Evolutionary conservation across 345 rosid species (phyloP), one percentile per base, ranked within the genome.

Genomic region (Psidium friedrichsthalianum): DNA sequence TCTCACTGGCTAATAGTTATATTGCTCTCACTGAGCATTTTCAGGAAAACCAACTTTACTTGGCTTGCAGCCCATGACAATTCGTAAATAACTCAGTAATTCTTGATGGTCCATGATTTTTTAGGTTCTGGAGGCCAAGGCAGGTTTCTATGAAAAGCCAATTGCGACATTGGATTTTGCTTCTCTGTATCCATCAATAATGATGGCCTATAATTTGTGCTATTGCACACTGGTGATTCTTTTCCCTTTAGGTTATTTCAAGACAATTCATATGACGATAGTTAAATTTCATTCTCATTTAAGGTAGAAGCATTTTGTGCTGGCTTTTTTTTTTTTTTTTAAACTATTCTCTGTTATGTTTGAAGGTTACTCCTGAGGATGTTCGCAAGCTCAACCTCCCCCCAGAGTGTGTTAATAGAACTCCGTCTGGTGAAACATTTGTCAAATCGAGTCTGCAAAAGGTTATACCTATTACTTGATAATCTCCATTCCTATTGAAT

Each of bases 121-220:
- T 85, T 90, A 97, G 98, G 98, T 97, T 83, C 90, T 97, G 94
- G 98, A 97, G 89, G 95, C 99, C 61, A 94, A 83, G 86, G 94
- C 98, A 55, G 98, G 98, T 84, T 97, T 93, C 90, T 97, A 96
- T 86, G 98, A 97, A 87, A 95, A 95, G 90, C 98, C 98, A 81
- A 95, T 96, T 90, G 98, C 98, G 51, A 97, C 98, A 69, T 88
- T 97, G 85, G 99, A 97, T 94, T 97, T 96, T 90, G 98, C 99
- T 84, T 97, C 99, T 85, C 82, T 97, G 82, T 97, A 97, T 91
- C 99, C 99, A 55, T 97, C 98, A 53, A 97, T 97, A 89, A 97
- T 97, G 99, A 97, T 96, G 99, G 99, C 99, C 74, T 97, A 96
- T 91, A 97, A 97, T 91, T 88, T 97, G 80, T 97, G 99, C 87